A percentile compares a stretch with the other conserved stretches of the same genome.
Conservation (phyloP, 2,329 filamentous ascomycete species). For the Mycosphaerella arachidis region DNA sequence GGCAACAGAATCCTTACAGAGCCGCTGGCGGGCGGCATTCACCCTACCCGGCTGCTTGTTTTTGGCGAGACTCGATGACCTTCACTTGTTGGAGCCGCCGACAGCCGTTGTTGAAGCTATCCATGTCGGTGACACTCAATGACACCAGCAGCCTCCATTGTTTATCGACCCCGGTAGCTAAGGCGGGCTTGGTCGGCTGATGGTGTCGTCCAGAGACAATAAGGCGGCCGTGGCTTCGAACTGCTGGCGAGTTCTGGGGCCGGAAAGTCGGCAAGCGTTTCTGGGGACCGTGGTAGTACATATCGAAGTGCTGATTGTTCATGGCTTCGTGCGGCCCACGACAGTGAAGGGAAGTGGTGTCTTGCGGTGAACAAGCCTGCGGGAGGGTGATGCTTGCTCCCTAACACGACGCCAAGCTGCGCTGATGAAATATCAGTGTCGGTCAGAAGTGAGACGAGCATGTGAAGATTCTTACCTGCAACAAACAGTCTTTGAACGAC, state of each 20-base stretch:
- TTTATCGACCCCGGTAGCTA: neutral
- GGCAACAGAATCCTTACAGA: too few species aligned
- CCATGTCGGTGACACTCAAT: neutral
- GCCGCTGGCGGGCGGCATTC: too few species aligned
- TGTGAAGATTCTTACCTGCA: neutral
- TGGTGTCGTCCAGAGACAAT: neutral
- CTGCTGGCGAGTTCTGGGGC: constrained; percentile 57
- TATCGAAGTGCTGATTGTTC: constrained; percentile 46
- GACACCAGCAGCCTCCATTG: neutral
- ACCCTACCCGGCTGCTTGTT: too few species aligned
- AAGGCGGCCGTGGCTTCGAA: constrained; percentile 64
- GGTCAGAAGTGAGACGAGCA: neutral
- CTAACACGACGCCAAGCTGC: constrained; percentile 5
- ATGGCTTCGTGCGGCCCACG: constrained; percentile 14
- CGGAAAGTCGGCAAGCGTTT: constrained; percentile 68
- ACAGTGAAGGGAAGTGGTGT: constrained; percentile 4
- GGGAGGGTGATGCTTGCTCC: neutral
- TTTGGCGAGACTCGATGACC: too few species aligned
- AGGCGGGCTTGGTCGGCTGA: neutral
- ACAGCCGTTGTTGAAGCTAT: neutral
- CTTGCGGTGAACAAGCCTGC: constrained; percentile 1
- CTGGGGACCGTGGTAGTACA: constrained; percentile 68
- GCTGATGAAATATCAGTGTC: neutral
- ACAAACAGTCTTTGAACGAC: neutral
- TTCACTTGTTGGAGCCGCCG: neutral